These are phyloP conservation scores for Geosmithia putterillii DNA, from an alignment of 2,329 filamentous ascomycete genomes.

Conservation along the genomic window DNA sequence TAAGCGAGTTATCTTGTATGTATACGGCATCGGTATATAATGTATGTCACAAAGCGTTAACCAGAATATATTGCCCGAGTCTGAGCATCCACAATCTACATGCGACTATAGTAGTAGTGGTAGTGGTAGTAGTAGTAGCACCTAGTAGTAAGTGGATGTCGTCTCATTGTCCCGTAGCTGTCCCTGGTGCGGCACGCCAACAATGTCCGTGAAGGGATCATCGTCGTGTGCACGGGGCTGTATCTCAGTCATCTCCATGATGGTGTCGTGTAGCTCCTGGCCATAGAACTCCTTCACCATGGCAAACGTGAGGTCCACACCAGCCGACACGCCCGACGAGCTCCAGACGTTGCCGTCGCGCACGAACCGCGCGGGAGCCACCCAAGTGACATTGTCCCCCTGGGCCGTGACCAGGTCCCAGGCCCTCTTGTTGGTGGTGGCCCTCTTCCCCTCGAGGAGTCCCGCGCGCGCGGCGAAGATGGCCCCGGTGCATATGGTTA, in stretches of 20 bases:
- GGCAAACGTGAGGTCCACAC: conserved; percentile 1
- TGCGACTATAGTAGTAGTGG: too few relatives aligned
- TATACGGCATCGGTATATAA: too few relatives aligned
- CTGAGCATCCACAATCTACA: too few relatives aligned
- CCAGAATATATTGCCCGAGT: too few relatives aligned
- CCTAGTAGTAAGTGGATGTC: not conserved
- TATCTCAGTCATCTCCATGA: not conserved
- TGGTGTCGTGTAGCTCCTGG: conserved; percentile 1
- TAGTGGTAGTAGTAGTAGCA: too few relatives aligned
- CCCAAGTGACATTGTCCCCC: conserved; percentile 44
- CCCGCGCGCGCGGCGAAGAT: conserved; percentile 45
- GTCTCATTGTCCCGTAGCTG: not conserved
- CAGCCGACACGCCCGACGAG: conserved; percentile 15
- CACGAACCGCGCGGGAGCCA: conserved; percentile 49
- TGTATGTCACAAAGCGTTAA: too few relatives aligned
- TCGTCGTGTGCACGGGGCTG: not conserved
- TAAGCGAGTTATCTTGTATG: too few relatives aligned
- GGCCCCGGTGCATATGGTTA: conserved; percentile 57
- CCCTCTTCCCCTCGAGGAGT: conserved; percentile 44
- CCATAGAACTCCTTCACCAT: conserved; percentile 1
- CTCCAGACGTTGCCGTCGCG: conserved; percentile 56
- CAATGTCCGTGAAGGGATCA: conserved; percentile 1
- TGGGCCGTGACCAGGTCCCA: conserved; percentile 35
- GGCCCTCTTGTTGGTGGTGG: conserved; percentile 54
- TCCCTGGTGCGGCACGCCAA: conserved; percentile 1